Base-by-base conservation (phyloP, 2,329 filamentous ascomycete species). In the Coccinonectria pachysandricola region DNA sequence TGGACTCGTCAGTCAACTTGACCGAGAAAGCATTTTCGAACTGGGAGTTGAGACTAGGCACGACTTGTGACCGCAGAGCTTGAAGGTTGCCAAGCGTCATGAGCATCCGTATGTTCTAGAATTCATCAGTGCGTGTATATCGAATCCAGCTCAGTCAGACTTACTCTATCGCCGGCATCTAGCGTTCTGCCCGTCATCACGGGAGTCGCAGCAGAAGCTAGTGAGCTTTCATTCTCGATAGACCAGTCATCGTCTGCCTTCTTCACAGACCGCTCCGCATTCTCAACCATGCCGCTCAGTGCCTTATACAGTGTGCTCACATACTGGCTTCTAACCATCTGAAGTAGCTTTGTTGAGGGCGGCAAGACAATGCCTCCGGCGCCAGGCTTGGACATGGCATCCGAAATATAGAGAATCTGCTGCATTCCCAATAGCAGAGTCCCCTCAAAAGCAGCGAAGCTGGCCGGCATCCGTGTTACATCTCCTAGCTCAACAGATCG, bases 11-110 rank as follows among this genome's bases (percentile, higher is more conserved):
- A 2, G 86, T 92, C 33, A 98, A 70, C 49, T 92, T 92, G 36
- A 96, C 84, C 2, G 83, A 86, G 57, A 98, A 98, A 29, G 84
- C 75, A 25, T 83, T 86, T 52, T 98, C 91, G 47, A 96, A 98
- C 48, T 91, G 81, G 4, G 80, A 73, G 49, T 94, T 83, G n/a
- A 98, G 70, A 41, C 78, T 77, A 1, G 88, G 88, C 2, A 96
- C 82, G 16, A 88, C 72, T 36, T 91, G 77, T 13, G 75, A 68
- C 31, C 85, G 80, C 19, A 98, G 73, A 13, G 79, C 71, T 47
- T 88, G 79, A 33, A 98, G 74, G 52, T 98, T 98, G 49, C 83
- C 91, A 14, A 98, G 68, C 1, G 91, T 98, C 27, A 98, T 65
- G 21, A 98, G 79, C 69, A 95, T 88, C 37, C 91, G 84, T 25